These are phyloP conservation scores for Catunica adiposa DNA, from an alignment of 2,329 filamentous ascomycete species.

Conservation along the genomic window DNA sequence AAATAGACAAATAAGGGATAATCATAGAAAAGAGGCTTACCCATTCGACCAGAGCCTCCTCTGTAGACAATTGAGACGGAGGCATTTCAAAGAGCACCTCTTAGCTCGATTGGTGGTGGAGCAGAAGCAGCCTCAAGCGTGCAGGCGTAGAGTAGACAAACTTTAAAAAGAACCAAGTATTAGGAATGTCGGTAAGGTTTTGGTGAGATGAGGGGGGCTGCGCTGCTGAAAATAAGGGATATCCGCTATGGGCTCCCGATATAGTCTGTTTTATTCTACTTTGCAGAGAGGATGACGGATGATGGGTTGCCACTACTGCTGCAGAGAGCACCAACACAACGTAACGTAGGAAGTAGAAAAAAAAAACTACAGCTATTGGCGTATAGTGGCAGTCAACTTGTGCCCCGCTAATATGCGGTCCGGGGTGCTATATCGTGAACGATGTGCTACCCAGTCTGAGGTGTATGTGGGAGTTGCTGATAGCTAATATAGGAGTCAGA, in stretches of 20 bases:
- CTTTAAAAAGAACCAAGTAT: no score
- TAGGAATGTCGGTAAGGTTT: background rate
- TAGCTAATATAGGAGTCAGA: no score
- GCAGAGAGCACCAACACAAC: background rate
- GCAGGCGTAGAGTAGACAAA: no score
- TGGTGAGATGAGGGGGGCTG: background rate
- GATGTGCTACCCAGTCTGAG: no score
- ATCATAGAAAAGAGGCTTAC: slow-evolving; percentile 5
- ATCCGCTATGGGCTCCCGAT: background rate
- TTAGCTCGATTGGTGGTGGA: background rate
- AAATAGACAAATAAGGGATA: background rate
- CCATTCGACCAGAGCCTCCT: slow-evolving; percentile 14
- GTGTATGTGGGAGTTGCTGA: no score
- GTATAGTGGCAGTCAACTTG: background rate
- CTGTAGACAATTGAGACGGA: slow-evolving; percentile 5
- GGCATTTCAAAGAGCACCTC: slow-evolving; percentile 9
- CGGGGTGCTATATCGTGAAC: background rate
- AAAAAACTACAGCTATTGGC: background rate
- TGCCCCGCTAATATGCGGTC: background rate
- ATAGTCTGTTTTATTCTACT: no score
- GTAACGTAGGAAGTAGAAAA: background rate
- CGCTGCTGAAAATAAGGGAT: slow-evolving; percentile 1
- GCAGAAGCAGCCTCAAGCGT: slow-evolving; percentile 9
- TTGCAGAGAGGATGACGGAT: no score
- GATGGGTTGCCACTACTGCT: no score